Base-by-base conservation (phyloP, 805 yeast genomes). In the Metschnikowia continentalis region DNA sequence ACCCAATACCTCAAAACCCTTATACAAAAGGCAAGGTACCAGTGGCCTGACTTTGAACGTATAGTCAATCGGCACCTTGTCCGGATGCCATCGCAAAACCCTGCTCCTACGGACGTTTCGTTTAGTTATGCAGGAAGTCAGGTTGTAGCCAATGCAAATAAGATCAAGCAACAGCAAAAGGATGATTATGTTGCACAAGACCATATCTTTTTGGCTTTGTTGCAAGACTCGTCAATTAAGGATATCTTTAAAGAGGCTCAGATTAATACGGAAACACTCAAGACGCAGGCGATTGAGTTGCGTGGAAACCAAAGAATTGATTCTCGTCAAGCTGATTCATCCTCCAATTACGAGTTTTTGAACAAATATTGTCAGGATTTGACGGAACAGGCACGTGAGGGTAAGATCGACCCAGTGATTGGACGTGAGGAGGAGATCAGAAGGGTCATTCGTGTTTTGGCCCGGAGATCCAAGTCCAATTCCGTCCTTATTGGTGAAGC, bases 381-480 rank as follows among this genome's bases (percentile, higher is more conserved):
- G 77, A 94, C 99, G 1, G 95, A 89, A 61, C 83, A 82, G 67
- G 99, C 99, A 10, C 78, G 95, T 57, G 84, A 87, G 65, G 99
- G 99, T 65, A 90, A 88, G 67, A 83, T 94, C 52, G 99, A 94
- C 70, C 99, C 99, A 3, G 99, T 94, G 41, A 94, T 94, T 65
- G 99, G 99, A 50, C 87, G 99, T 74, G 99, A 94, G 69, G 99
- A 94, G 70, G 99, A 94, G 73, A 94, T 94, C 59, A 82, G 98
- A 72, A 80, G 97, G 58, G 89, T 96, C 32, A 92, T 94, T 53
- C 81, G 98, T 54, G 96, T 94, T 3, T 77, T 94, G 54, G 91
- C 99, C n/a, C 86, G 99, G 74, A 83, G 99, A 73, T 88, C 96
- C 39, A 94, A 94, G 72, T 91, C 97, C 6, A 94, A 94, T 66